Evolutionary conservation across 331 rosid species (phyloP).

Genomic region (Cydonia oblonga): DNA sequence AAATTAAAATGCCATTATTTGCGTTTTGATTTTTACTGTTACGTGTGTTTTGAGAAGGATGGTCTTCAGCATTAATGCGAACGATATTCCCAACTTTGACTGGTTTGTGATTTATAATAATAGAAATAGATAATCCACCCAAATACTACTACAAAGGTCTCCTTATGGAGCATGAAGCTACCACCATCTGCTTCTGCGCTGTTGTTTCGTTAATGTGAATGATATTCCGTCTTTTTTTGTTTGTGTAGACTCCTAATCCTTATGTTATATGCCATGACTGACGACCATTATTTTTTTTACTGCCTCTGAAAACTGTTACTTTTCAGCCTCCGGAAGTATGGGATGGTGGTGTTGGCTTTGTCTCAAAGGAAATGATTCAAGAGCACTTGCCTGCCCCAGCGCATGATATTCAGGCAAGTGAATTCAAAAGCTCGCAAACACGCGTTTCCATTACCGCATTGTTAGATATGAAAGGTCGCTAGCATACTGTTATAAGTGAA

Average conservation of each 20-base stretch:
- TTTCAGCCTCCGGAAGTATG: constrained; percentile 84
- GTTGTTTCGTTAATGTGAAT: background rate
- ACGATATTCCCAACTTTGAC: background rate
- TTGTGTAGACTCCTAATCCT: background rate
- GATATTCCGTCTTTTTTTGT: background rate
- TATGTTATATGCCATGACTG: background rate
- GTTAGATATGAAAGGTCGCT: background rate
- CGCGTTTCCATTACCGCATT: background rate
- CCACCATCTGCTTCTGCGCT: background rate
- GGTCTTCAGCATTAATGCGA: background rate
- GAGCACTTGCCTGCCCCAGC: constrained; percentile 75
- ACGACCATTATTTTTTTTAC: constrained; percentile 1
- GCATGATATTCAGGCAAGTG: constrained; percentile 55
- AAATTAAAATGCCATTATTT: background rate
- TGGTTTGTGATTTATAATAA: background rate
- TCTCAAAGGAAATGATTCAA: constrained; percentile 84
- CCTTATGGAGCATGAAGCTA: background rate
- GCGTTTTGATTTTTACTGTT: background rate
- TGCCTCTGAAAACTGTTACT: background rate
- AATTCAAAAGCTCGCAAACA: background rate
- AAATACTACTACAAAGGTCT: background rate
- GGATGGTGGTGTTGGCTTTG: constrained; percentile 87
- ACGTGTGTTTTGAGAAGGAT: background rate
- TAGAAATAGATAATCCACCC: background rate
- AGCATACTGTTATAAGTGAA: background rate